Conservation (phyloP, 1,284 basidiomycete species). For the Phellinidium pouzarii region DNA sequence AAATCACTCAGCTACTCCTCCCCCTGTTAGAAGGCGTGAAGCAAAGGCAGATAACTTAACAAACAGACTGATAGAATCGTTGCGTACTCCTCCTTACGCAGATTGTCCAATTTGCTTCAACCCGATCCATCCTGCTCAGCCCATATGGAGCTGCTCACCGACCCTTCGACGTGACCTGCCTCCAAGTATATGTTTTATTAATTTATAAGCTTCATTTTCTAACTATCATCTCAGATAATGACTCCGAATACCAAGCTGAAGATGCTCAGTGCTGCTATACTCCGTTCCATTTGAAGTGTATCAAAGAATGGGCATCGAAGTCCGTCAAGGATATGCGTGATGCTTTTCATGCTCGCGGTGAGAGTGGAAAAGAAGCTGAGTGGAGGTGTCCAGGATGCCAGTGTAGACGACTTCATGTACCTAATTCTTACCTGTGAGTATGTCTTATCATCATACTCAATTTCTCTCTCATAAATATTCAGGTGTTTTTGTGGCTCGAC, state of each 20-base stretch:
- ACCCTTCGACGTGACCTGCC: background rate
- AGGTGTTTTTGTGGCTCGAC: slow-evolving; percentile 82
- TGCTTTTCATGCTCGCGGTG: slow-evolving; percentile 70
- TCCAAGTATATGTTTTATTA: background rate
- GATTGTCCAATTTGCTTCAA: slow-evolving; percentile 82
- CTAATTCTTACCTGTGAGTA: slow-evolving; percentile 61
- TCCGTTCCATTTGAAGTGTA: slow-evolving; percentile 80
- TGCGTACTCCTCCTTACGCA: slow-evolving; percentile 60
- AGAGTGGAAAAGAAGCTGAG: slow-evolving; percentile 53
- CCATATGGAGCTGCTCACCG: slow-evolving; percentile 76
- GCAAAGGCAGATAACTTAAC: slow-evolving; percentile 41
- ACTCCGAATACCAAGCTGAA: slow-evolving; percentile 22
- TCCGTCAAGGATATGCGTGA: slow-evolving; percentile 71
- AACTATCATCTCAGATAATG: slow-evolving; percentile 24
- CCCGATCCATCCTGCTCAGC: slow-evolving; percentile 61
- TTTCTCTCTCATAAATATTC: background rate
- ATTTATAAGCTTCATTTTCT: background rate
- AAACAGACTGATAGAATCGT: slow-evolving; percentile 53
- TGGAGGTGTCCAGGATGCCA: slow-evolving; percentile 91
- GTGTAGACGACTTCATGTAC: slow-evolving; percentile 57
- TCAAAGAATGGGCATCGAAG: slow-evolving; percentile 71
- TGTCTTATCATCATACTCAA: background rate
- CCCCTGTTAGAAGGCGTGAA: background rate
- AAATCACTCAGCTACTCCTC: background rate
- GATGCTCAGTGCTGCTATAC: slow-evolving; percentile 69